These are phyloP conservation scores for Thuidium tamariscinum DNA, from an alignment of 225 moss, liverwort and hornwort species.

Conservation along the genomic window DNA sequence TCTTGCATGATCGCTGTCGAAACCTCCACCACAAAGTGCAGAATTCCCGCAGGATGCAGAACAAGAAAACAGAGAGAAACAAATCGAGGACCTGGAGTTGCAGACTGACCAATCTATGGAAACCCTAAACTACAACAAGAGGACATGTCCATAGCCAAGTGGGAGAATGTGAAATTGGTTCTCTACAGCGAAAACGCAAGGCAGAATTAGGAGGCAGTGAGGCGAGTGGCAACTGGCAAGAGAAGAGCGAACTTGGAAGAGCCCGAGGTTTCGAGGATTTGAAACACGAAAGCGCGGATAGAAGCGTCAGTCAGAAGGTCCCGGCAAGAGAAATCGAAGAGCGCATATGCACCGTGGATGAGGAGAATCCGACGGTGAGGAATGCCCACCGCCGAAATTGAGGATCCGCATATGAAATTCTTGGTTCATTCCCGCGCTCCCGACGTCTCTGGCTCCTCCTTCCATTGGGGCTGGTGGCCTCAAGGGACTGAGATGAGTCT, in stretches of 20 bases:
- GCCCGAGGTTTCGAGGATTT: neutral
- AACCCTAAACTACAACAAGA: neutral
- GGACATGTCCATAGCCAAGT: neutral
- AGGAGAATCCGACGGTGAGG: neutral
- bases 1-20: conserved; percentile 36
- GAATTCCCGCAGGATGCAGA: neutral
- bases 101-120: neutral
- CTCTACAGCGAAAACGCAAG: neutral
- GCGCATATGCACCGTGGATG: neutral
- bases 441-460: neutral
- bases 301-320: neutral
- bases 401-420: neutral
- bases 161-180: neutral
- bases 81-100: neutral
- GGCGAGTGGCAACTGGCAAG: neutral
- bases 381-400: neutral
- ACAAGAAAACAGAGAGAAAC: neutral
- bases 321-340: neutral
- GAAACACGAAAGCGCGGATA: neutral
- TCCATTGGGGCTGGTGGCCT: no score
- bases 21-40: neutral
- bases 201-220: neutral
- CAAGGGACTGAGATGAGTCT: no score
- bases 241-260: neutral
- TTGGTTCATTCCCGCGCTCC: neutral